Evolutionary conservation across 148 eudicot species (phyloP).

Genomic region (Fagopyrum homotropicum): DNA sequence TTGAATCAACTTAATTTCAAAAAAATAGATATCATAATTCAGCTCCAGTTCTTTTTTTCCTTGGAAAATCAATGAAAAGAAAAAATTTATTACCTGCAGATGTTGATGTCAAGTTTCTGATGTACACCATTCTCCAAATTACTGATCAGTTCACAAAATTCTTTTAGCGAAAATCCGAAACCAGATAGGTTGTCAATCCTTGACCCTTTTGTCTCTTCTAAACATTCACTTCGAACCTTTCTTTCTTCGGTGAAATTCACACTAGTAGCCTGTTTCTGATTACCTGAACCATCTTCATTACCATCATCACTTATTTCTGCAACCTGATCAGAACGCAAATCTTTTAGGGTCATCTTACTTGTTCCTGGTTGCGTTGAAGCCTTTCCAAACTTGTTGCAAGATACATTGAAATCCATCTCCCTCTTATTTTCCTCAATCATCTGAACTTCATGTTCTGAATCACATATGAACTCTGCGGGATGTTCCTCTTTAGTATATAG

Average conservation of each 20-base stretch:
- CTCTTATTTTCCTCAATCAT: conserved; percentile 20
- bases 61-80: not conserved
- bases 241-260: not conserved
- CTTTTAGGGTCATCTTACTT: conserved; percentile 27
- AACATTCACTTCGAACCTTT: not conserved
- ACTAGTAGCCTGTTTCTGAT: not conserved
- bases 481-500: not conserved
- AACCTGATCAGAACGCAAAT: conserved; percentile 21
- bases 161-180: conserved; percentile 14
- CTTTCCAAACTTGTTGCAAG: conserved; percentile 25
- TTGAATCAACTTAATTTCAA: not conserved
- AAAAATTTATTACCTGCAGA: conserved; percentile 33
- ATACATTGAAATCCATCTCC: conserved; percentile 22
- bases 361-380: conserved; percentile 27
- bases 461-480: not conserved
- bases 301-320: conserved; percentile 5
- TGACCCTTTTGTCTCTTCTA: conserved; percentile 5
- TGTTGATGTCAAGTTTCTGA: conserved; percentile 28
- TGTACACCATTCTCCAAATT: conserved; percentile 26
- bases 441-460: conserved; percentile 14
- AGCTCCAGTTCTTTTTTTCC: not conserved
- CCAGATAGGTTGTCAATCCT: not conserved
- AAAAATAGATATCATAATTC: not conserved
- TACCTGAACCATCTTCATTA: conserved; percentile 4
- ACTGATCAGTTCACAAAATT: conserved; percentile 16